These are phyloP conservation scores for Dactylellina drechsleri DNA, from an alignment of 2,329 filamentous ascomycete genomes.

Conservation along the genomic window DNA sequence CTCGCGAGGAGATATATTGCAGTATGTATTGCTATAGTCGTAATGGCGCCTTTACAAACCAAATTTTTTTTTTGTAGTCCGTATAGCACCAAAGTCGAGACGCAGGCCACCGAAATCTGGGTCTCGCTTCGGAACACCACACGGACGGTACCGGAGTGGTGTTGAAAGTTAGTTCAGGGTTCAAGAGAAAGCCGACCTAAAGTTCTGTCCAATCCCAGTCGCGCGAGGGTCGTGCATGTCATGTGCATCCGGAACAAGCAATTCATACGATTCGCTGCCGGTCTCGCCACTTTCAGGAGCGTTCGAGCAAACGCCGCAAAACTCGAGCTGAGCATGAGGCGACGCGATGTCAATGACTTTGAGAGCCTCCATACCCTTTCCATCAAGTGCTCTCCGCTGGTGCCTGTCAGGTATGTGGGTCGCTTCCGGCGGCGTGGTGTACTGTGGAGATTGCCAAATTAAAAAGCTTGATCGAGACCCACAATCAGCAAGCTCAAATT, in stretches of 20 bases:
- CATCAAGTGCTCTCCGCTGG: too few species aligned
- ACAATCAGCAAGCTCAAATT: too few species aligned
- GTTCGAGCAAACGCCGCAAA: slow-evolving; percentile 24
- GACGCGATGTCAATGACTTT: neutral
- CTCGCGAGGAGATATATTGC: neutral
- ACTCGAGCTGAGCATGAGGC: neutral
- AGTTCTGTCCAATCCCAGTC: too few species aligned
- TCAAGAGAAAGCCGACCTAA: slow-evolving; percentile 2
- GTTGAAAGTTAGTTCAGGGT: slow-evolving; percentile 8
- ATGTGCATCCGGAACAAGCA: slow-evolving; percentile 23
- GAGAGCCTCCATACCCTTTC: too few species aligned
- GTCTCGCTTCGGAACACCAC: slow-evolving; percentile 11
- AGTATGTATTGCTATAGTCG: neutral
- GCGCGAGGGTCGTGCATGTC: slow-evolving; percentile 1
- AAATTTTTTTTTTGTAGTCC: slow-evolving; percentile 15
- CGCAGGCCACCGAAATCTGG: slow-evolving; percentile 30
- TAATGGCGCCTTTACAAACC: neutral
- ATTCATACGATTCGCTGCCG: neutral
- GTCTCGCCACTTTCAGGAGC: slow-evolving; percentile 21
- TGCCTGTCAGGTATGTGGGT: too few species aligned
- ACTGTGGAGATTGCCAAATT: too few species aligned
- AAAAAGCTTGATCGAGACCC: too few species aligned
- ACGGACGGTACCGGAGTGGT: slow-evolving; percentile 2
- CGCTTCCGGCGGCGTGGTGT: too few species aligned
- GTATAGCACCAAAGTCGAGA: neutral